Base-by-base conservation (phyloP, 257 asterid genomes). In the Nicotiana benthamiana region DNA sequence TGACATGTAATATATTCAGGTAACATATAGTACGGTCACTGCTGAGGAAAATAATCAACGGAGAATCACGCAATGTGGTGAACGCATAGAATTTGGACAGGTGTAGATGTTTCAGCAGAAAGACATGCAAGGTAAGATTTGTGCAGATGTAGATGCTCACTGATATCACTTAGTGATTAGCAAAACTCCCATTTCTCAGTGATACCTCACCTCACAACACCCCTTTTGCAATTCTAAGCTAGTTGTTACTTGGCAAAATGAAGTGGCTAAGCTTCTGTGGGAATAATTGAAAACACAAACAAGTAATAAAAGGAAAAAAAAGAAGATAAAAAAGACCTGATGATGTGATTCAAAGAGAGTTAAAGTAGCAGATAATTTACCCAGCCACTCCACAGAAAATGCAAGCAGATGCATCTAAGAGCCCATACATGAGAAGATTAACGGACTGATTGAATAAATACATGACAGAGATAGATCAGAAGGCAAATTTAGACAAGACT, bases 181-280 rank as follows among this genome's bases (percentile, higher is more conserved):
- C 3, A 15, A 13, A 46, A 72, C 78, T 72, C 60, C 34, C 34
- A 46, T 24, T 46, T 43, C 40, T 72, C 78, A 72, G 16, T 8
- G 43, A 74, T 15, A 74, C 61, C 61, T 46, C 78, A 72, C 77
- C 34, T 43, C 56, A 68, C 32, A 18, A 15, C 60, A 72, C 78
- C 26, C 65, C 16, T 24, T 48, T 72, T 74, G 61, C 78, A 46
- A 46, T 72, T 48, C 60, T 46, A 72, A 43, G 59, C 78, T 13
- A 72, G 59, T 72, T 70, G 77, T 43, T 70, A 70, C 77, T 43
- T 70, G 43, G 57, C 59, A 70, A 70, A 43, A 70, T 43, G 34
- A 67, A n/a, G 30, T 10, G 48, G 54, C 75, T 67, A 67, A 36
- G 28, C 75, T 40, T 40, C 34, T 11, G 56, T 20, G 18, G 32